Evolutionary conservation across 257 asterid genomes (phyloP), one percentile per base, ranked within the genome.

Genomic region (Hygrophila difformis): DNA sequence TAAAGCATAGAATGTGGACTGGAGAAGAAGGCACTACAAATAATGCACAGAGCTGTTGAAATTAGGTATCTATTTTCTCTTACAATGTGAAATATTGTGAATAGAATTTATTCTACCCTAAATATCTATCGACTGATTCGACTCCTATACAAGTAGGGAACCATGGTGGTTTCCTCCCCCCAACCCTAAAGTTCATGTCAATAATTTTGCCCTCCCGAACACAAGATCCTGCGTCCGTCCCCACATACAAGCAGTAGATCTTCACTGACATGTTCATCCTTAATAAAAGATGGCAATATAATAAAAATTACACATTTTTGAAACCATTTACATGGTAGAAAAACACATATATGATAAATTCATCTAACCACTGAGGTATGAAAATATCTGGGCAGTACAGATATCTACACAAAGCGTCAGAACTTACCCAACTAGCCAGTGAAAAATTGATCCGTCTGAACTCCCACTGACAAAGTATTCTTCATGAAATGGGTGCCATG

Each of bases 401-500:
- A 57, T 51, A 44, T 47, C 21, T 4, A 33, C 21, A 47, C 39
- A 22, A 41, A 35, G 36, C n/a, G 60, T 36, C 57, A 58, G 65
- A 49, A 41, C 42, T 76, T 73, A 88, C 97, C 96, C 98, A 47
- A 82, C 94, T 23, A 91, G 88, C 96, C 98, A 91, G 64, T 91
- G 98, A 64, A 85, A 79, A 57, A 91, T 82, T 61, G 98, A 82
- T 73, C 98, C 98, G 18, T 91, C 98, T 50, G 42, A 82, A 70
- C 98, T 91, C 69, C 98, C 98, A 57, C 98, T 91, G 49, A 82
- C 98, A 63, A 91, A 91, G 73, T 82, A 91, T 37, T 91, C 98
- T 64, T 91, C 98, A 50, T 91, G 93, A 65, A 86, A 91, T 37
- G 98, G 98, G 72, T 91, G 98, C 98, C 98, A 91, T 55, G 98